These are phyloP conservation scores for Boletus patriciae DNA, from an alignment of 768 basidiomycete species.

Conservation along the genomic window DNA sequence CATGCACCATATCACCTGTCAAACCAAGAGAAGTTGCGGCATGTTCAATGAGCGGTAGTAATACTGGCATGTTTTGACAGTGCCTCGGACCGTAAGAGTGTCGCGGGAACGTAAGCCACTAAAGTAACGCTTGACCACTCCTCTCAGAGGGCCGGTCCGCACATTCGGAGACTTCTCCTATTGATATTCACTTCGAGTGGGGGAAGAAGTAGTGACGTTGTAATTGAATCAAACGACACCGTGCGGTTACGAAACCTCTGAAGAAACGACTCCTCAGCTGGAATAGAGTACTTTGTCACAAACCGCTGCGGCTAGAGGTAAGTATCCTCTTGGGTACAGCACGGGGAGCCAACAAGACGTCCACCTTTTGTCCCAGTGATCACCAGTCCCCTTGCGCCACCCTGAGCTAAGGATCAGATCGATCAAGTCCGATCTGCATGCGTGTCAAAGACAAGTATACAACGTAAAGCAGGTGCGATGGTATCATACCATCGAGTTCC, in stretches of 20 bases:
- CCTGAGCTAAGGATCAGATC: background rate
- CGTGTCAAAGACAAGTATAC: conserved; percentile 2
- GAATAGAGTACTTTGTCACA: background rate
- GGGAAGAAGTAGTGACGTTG: background rate
- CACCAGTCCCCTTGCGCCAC: background rate
- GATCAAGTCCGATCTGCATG: conserved; percentile 1
- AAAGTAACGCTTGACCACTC: background rate
- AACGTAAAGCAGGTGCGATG: background rate
- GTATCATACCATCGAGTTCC: conserved; percentile 6
- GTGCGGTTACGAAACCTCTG: background rate
- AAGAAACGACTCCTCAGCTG: background rate
- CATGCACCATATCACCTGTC: background rate
- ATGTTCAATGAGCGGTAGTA: background rate
- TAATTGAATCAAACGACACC: background rate
- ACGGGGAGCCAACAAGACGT: background rate
- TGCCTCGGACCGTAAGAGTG: background rate
- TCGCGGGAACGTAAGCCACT: background rate
- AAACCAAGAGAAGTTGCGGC: background rate
- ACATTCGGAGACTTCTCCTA: background rate
- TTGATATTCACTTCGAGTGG: background rate
- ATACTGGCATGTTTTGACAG: background rate
- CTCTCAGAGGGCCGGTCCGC: background rate
- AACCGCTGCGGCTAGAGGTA: background rate
- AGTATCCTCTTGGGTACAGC: background rate
- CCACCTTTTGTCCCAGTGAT: background rate